Base-by-base conservation (phyloP, 192 early-diverging fungal species). In the Rhizoclosmatium globosum region DNA sequence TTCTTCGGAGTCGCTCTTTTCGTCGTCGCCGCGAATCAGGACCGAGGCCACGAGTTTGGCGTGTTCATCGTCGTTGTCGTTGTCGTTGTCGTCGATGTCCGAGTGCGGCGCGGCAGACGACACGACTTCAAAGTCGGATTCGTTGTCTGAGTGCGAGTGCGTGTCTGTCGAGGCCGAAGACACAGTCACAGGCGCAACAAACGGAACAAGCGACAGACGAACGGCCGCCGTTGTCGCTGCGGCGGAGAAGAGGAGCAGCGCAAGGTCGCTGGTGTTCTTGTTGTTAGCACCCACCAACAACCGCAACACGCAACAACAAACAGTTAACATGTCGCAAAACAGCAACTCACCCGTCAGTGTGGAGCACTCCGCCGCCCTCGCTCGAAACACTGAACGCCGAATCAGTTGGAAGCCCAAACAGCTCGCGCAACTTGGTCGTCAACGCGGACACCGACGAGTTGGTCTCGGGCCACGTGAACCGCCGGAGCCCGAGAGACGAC, bases 211-310 rank as follows among this genome's bases (percentile, higher is more conserved):
- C 48, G 50, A 7, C 48, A 39, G 21, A 9, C 39, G 46, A 13
- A 62, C 60, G 60, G 15, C 15, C 21, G 50, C 15, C 57, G 23
- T 9, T 31, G 15, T 21, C 72, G 41, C 59, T 21, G 17, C 72
- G 82, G 19, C 4, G 82, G 50, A 4, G 39, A 71, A 71, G 46
- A 71, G 69, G n/a, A 71, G 69, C 69, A 71, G 38, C 50, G 69
- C 69, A 38, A 71, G 47, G 50, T 71, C 69, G 31, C 69, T 71
- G 46, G 4, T 15, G 69, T 46, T 23, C 41, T 64, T 13, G 11
- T 13, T 64, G 17, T 31, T 31, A 11, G 9, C 31, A 23, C 38
- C 62, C 19, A 13, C 11, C 38, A 11, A 64, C 31, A n/a, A 9
- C 62, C 62, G 38, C 62, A 64, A 11, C 9, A 11, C 38, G 11